These are phyloP conservation scores for Mycena citricolor DNA, from an alignment of 1,284 basidiomycete genomes.

Conservation along the genomic window DNA sequence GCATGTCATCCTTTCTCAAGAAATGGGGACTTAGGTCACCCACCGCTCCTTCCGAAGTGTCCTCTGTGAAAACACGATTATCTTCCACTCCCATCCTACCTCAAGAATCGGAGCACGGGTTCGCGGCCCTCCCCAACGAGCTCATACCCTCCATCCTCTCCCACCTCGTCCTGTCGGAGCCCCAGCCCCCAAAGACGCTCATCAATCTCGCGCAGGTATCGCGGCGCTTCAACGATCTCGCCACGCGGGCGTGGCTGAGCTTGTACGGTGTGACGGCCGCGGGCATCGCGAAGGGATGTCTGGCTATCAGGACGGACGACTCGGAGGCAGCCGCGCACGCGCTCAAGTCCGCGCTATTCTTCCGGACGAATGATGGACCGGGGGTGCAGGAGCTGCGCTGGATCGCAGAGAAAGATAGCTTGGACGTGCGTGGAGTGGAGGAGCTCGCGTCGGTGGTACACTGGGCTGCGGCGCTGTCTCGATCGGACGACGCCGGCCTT, in stretches of 20 bases:
- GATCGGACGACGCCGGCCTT: no score
- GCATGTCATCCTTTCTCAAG: no score
- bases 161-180: constrained; percentile 7
- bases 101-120: constrained; percentile 4
- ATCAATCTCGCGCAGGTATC: constrained; percentile 11
- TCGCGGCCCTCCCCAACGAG: constrained; percentile 13
- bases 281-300: constrained; percentile 1
- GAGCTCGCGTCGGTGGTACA: no score
- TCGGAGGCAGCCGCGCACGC: constrained; percentile 5
- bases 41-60: no score
- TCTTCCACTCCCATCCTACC: no score
- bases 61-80: no score
- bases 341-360: constrained; percentile 6
- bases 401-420: no score
- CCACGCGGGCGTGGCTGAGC: constrained; percentile 11
- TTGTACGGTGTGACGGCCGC: constrained; percentile 5
- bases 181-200: background rate
- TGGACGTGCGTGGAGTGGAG: no score
- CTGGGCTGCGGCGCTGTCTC: no score
- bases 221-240: constrained; percentile 15
- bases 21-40: no score
- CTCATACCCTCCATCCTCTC: constrained; percentile 9
- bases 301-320: background rate
- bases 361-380: no score
- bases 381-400: no score